A percentile compares a stretch with the other conserved stretches of the same genome.
These are phyloP conservation scores for Haplosporangium sp. DNA, from an alignment of 371 early-diverging fungal genomes.

Conservation along the genomic window DNA sequence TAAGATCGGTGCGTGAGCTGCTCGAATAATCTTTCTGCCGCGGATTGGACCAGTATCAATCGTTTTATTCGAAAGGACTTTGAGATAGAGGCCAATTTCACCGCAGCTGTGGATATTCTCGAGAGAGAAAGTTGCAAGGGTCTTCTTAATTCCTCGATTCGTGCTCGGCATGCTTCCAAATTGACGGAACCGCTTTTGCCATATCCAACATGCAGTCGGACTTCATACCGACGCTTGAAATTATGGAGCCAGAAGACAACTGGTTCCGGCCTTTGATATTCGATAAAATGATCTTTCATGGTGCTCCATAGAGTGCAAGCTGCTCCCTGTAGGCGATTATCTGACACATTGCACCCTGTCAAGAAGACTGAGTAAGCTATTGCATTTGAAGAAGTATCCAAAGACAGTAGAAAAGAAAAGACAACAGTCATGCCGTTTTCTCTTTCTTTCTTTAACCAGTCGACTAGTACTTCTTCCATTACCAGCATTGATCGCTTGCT, in stretches of 20 bases:
- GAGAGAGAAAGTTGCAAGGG: background rate
- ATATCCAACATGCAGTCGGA: background rate
- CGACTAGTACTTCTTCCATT: background rate
- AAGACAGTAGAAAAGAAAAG: no score
- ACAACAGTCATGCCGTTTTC: background rate
- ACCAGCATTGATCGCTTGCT: no score
- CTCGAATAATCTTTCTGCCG: no score
- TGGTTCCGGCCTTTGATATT: background rate
- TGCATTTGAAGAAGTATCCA: no score
- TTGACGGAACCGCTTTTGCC: background rate
- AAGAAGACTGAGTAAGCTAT: no score
- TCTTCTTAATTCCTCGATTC: background rate
- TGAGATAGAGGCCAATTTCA: conserved; percentile 10
- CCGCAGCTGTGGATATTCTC: conserved; percentile 19
- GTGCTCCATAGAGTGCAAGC: background rate
- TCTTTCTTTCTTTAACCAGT: background rate
- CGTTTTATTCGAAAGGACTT: background rate
- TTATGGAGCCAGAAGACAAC: no score
- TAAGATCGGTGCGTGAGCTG: no score
- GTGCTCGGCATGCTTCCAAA: background rate
- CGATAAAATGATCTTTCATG: background rate
- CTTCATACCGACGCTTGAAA: background rate
- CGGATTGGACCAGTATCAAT: no score
- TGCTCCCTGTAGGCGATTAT: background rate
- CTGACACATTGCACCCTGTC: background rate